phyloP scores from a whole-genome alignment of 2,329 filamentous ascomycete species.

The Colletotrichum navitas region DNA sequence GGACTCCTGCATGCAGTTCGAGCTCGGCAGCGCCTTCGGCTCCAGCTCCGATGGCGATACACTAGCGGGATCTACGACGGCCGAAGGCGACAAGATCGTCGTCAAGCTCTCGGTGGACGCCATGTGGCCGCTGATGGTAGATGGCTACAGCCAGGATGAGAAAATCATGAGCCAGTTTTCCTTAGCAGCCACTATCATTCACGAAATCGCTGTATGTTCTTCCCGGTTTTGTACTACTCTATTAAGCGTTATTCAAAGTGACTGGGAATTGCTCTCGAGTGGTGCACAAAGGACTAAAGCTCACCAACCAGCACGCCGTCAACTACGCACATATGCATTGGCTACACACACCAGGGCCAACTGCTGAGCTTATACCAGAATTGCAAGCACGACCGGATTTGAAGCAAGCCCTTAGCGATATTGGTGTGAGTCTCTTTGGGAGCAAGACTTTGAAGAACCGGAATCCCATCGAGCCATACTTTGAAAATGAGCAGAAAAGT shows the following conservation, averaged over 20 bases:
- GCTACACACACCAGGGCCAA: neutral
- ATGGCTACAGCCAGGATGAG: constrained; percentile 11
- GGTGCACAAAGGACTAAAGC: neutral
- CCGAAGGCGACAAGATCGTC: neutral
- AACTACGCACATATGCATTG: constrained; percentile 6
- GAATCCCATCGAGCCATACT: constrained; percentile 8
- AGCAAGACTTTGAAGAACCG: neutral
- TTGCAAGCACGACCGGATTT: neutral
- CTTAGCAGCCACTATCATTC: constrained; percentile 8
- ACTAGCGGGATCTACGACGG: neutral
- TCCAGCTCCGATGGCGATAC: neutral
- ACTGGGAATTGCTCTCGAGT: neutral
- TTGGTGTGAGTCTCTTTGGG: neutral
- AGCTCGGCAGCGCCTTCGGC: neutral
- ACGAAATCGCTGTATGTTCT: constrained; percentile 1
- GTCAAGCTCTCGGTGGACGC: neutral
- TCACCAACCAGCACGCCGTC: neutral
- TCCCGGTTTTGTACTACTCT: neutral
- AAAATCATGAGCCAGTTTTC: neutral
- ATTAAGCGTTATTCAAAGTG: neutral
- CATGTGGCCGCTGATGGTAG: constrained; percentile 1
- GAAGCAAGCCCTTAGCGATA: neutral
- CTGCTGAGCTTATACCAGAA: neutral
- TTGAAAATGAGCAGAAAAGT: neutral
- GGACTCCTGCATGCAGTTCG: neutral